Evolutionary conservation across 352 stramenopile species (phyloP), one percentile per base, ranked within the genome.

Genomic region (Aphanomyces astaci): DNA sequence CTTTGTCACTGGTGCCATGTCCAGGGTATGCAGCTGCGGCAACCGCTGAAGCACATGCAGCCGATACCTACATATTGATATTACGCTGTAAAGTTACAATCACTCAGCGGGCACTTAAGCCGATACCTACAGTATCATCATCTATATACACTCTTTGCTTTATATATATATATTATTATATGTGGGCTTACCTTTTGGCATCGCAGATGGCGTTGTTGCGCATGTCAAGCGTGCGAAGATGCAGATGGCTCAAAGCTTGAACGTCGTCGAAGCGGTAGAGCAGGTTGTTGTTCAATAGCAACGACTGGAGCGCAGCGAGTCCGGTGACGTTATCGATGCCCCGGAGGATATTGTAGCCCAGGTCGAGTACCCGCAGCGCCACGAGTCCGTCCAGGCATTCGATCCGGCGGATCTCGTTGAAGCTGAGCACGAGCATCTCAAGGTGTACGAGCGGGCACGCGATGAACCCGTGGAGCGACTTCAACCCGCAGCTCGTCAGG

Each of bases 261-360:
- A 94, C 64, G 63, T 92, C 75, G 32, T 79, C 75, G 45, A 92
- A 88, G 0, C 56, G 71, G 10, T 70, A 62, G 22, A 95, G 76
- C n/a, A 80, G 68, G 59, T 95, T 95, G 51, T 84, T 75, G 15
- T 78, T 86, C 5, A 82, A 48, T 57, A 92, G 80, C 2, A 95
- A 66, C 30, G 71, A 67, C 0, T 76, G 30, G 2, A 95, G 71
- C 13, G 19, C 32, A 3, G 39, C 31, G 2, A 90, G 66, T 2
- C 64, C 40, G 2, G 80, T 73, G 10, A 92, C 36, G 28, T 89
- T 64, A 11, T 74, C 78, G 1, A 94, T 60, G 17, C 63, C 65
- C 0, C 59, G 7, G 4, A 95, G 67, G 0, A 79, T 75, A 54
- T 95, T 95, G 63, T 78, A 86, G 1, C 82, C 88, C 3, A 95